Conservation (phyloP, 2,329 filamentous ascomycete genomes). For the Seiridium cupressi region DNA sequence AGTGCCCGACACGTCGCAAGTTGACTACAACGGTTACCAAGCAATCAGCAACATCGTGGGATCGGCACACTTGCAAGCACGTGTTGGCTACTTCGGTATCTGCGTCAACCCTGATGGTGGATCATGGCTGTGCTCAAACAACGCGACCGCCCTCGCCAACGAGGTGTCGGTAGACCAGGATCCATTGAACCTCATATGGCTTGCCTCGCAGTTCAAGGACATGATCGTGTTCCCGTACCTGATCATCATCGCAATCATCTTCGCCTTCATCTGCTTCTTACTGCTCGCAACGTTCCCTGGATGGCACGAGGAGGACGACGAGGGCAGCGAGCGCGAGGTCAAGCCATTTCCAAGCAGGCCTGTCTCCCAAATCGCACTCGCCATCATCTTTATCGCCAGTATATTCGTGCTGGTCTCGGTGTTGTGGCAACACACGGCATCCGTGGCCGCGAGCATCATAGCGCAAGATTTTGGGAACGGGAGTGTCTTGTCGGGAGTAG, state of each 20-base stretch:
- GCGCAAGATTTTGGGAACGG: conserved; percentile 47
- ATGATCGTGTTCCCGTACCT: conserved; percentile 98
- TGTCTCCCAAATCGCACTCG: conserved; percentile 88
- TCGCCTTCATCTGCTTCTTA: conserved; percentile 93
- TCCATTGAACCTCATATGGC: conserved; percentile 94
- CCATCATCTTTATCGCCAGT: conserved; percentile 80
- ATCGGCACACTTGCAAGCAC: conserved; percentile 77
- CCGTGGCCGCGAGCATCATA: conserved; percentile 90
- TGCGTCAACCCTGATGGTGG: conserved; percentile 91
- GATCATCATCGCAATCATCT: conserved; percentile 95
- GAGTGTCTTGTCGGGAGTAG: conserved; percentile 29
- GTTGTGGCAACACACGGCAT: conserved; percentile 92
- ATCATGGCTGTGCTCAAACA: conserved; percentile 93
- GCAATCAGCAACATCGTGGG: conserved; percentile 91
- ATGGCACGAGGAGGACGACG: conserved; percentile 90
- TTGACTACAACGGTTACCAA: conserved; percentile 81
- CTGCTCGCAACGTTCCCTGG: conserved; percentile 95
- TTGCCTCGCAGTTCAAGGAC: conserved; percentile 95
- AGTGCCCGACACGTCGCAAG: conserved; percentile 79
- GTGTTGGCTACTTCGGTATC: conserved; percentile 97
- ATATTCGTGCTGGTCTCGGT: conserved; percentile 74
- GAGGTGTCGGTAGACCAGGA: conserved; percentile 90
- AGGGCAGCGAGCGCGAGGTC: conserved; percentile 82
- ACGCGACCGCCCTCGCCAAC: conserved; percentile 88
- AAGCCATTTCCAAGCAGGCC: conserved; percentile 91